Evolutionary conservation across 73 alveolate genomes (phyloP).

Genomic region (Strombidium stylifer): DNA sequence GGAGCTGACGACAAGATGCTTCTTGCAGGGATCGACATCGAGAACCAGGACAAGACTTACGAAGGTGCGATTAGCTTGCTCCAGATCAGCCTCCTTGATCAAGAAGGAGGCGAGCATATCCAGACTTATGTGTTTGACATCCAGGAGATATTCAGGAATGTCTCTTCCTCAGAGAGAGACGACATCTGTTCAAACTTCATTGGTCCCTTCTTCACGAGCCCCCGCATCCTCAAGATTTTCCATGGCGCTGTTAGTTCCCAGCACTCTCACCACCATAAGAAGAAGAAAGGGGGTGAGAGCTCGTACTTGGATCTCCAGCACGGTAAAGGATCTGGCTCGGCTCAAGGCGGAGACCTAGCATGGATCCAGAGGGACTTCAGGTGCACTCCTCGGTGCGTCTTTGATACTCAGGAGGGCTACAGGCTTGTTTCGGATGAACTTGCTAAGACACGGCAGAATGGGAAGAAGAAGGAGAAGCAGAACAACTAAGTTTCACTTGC

Average conservation of each 20-base stretch:
- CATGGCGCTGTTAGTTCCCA: background rate
- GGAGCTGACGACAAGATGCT: too few relatives aligned
- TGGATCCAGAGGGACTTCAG: constrained; percentile 98
- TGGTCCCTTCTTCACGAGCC: background rate
- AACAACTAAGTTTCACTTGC: constrained; percentile 65
- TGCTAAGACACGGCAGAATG: too few relatives aligned
- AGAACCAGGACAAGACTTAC: too few relatives aligned
- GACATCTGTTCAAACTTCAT: background rate
- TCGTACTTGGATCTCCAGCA: too few relatives aligned
- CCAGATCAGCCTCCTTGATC: too few relatives aligned
- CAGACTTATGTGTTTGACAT: background rate
- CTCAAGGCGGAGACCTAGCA: too few relatives aligned
- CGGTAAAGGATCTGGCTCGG: too few relatives aligned
- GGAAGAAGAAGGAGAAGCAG: constrained; percentile 81
- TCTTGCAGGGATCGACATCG: too few relatives aligned
- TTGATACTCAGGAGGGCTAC: constrained; percentile 81
- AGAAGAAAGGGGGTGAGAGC: too few relatives aligned
- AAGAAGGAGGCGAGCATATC: too few relatives aligned
- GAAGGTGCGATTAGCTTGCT: too few relatives aligned
- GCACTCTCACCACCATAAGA: too few relatives aligned
- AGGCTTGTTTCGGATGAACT: constrained; percentile 5
- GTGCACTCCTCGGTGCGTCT: constrained; percentile 83
- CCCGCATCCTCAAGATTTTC: background rate
- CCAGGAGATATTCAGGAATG: background rate
- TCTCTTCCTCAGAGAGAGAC: background rate